Base-by-base conservation (phyloP, 371 early-diverging fungal species). In the Capniomyces stellatus region DNA sequence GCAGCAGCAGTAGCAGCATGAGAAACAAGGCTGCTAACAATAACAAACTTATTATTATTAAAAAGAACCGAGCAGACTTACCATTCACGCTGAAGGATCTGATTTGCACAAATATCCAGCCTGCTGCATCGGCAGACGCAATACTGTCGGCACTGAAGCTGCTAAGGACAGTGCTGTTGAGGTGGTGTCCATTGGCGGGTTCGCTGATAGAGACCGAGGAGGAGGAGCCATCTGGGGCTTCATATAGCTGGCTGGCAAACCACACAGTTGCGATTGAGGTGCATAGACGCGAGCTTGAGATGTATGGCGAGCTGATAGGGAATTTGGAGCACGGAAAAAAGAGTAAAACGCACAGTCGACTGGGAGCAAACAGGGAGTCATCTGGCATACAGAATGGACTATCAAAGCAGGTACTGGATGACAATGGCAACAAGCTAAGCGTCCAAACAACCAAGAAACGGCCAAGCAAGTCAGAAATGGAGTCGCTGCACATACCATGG, bases 141-240 rank as follows among this genome's bases (percentile, higher is more conserved):
- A 87, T 90, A 6, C 82, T 85, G 50, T 82, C 85, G 2, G 83
- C 90, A 0, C 69, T 92, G 25, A 84, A 82, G 55, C 65, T 95
- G 13, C 70, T 92, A 31, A 77, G 80, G 22, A 78, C 81, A 0
- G 56, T 91, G 12, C 75, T 95, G 43, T 67, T 73, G 4, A 70
- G 76, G 12, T 89, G 92, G 58, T 84, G 84, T 61, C 75, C 75
- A 40, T 82, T 79, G 56, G 73, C 87, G 3, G 69, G 85, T 27
- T 72, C 71, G 46, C 57, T 90, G 23, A 64, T 90, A 23, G 75
- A 76, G 29, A 76, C 84, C 23, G 75, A 79, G 27, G 75, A 73
- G 3, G 79, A 52, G 25, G 58, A 55, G 51, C 48, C 63, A 13
- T 44, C 54, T 19, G 51, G 52, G 8, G 22, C 43, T n/a, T 44